These are phyloP conservation scores for Heracleum sosnowskyi DNA, from an alignment of 129 eudicot genomes.

Conservation along the genomic window DNA sequence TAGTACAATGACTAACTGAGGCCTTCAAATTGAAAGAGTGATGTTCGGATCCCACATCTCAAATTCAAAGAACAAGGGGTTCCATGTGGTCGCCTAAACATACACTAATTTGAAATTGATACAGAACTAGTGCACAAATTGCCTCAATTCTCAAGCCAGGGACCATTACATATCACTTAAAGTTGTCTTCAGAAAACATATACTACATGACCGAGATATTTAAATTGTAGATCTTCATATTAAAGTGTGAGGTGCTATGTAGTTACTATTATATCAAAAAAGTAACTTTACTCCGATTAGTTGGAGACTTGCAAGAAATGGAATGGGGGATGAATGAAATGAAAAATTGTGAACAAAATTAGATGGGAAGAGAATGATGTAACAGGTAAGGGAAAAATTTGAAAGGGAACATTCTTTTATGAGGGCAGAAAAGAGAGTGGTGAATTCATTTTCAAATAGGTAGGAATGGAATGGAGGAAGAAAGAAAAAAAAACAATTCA, in stretches of 20 bases:
- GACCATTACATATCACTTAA: background rate
- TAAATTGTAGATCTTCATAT: background rate
- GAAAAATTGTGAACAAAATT: background rate
- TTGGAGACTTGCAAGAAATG: no score
- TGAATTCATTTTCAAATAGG: background rate
- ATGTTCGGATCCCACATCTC: background rate
- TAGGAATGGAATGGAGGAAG: background rate
- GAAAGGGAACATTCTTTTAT: background rate
- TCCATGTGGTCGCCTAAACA: background rate
- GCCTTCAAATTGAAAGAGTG: background rate
- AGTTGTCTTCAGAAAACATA: background rate
- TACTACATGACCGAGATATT: background rate
- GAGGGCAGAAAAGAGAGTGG: background rate
- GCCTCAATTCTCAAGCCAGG: background rate
- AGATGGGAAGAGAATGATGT: background rate
- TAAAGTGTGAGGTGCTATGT: background rate
- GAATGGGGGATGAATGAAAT: background rate
- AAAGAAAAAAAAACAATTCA: background rate
- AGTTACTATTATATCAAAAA: background rate
- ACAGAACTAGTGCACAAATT: background rate
- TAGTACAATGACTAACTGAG: no score
- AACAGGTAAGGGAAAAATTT: background rate
- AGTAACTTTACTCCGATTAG: no score
- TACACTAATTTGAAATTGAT: no score
- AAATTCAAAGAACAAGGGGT: background rate